These are phyloP conservation scores for Dothistroma pini DNA, from an alignment of 2,329 filamentous ascomycete species.

Conservation along the genomic window DNA sequence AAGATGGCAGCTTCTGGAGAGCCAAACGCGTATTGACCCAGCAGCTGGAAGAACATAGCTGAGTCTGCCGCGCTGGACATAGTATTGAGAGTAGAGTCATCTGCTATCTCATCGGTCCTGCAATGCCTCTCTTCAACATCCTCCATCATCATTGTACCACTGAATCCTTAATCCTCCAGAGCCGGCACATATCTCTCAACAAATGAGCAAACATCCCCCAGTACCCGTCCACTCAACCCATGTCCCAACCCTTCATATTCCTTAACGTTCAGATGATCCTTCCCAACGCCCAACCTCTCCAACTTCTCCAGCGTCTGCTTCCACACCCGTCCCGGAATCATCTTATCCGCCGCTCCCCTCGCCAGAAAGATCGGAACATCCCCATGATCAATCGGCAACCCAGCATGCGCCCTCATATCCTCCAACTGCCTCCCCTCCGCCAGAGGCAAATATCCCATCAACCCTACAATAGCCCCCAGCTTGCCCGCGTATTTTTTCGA, in stretches of 20 bases:
- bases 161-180: slow-evolving; percentile 30
- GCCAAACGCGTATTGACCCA: no score
- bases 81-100: neutral
- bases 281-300: slow-evolving; percentile 38
- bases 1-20: neutral
- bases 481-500: slow-evolving; percentile 38
- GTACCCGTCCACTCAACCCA: slow-evolving; percentile 40
- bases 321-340: slow-evolving; percentile 46
- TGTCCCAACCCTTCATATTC: slow-evolving; percentile 51
- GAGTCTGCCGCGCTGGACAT: neutral
- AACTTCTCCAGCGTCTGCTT: slow-evolving; percentile 42
- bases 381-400: slow-evolving; percentile 35
- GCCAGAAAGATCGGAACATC: slow-evolving; percentile 45
- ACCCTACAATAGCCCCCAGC: slow-evolving; percentile 41
- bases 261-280: slow-evolving; percentile 40
- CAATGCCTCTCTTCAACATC: neutral
- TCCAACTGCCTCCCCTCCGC: slow-evolving; percentile 31
- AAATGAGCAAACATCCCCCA: slow-evolving; percentile 47
- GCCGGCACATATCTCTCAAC: slow-evolving; percentile 40
- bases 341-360: slow-evolving; percentile 46
- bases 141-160: neutral
- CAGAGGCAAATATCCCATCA: slow-evolving; percentile 49
- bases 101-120: neutral
- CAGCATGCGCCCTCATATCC: slow-evolving; percentile 37
- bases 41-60: no score